These are phyloP conservation scores for Trichosporon asahii DNA, from an alignment of 1,284 basidiomycete genomes.

Conservation along the genomic window DNA sequence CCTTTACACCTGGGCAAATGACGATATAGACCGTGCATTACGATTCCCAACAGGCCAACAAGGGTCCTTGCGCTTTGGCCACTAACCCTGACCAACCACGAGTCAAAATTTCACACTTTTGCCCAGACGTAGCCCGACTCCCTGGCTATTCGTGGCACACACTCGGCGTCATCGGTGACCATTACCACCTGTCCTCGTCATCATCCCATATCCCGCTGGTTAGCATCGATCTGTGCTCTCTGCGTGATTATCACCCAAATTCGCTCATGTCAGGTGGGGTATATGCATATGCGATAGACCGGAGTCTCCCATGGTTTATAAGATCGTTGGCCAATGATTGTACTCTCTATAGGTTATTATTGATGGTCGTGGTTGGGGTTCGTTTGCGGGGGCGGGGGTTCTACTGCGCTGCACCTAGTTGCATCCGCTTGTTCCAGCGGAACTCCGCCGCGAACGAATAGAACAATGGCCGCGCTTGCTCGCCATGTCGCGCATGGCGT, in stretches of 20 bases:
- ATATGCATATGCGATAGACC: conserved; percentile 8
- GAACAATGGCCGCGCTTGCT: not conserved
- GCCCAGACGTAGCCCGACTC: too few relatives aligned
- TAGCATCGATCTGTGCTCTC: not conserved
- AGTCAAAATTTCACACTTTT: not conserved
- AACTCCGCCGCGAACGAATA: not conserved
- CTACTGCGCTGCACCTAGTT: not conserved
- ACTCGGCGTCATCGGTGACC: not conserved
- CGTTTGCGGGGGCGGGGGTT: too few relatives aligned
- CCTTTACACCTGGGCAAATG: not conserved
- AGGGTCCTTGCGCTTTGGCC: too few relatives aligned
- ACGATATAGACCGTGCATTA: not conserved
- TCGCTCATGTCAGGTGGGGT: not conserved
- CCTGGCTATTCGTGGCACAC: not conserved
- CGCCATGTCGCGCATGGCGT: too few relatives aligned
- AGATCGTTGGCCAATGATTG: not conserved
- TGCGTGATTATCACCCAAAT: not conserved
- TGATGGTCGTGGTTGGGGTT: not conserved
- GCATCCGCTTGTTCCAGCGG: too few relatives aligned
- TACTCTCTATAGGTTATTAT: not conserved
- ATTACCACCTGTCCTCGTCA: not conserved
- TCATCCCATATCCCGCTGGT: not conserved
- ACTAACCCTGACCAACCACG: not conserved
- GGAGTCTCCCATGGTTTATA: not conserved
- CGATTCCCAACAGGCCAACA: too few relatives aligned